Evolutionary conservation across 306 rosid genomes (phyloP).

Genomic region (Datisca glomerata): DNA sequence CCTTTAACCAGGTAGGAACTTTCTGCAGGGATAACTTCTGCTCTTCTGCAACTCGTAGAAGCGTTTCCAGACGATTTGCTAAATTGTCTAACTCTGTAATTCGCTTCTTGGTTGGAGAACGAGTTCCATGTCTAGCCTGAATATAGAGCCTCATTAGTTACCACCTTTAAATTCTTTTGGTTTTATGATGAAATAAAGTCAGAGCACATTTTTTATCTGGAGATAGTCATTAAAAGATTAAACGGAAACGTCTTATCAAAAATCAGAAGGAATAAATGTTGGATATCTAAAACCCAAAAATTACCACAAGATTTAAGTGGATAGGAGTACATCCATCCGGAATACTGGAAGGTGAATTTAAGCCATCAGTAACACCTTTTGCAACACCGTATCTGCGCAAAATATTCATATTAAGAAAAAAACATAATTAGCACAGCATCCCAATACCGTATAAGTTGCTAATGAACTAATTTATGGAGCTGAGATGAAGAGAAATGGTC

Average conservation of each 20-base stretch:
- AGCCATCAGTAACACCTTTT: conserved; percentile 27
- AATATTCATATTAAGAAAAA: conserved; percentile 8
- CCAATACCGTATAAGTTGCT: no score
- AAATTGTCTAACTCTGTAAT: conserved; percentile 45
- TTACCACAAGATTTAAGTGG: conserved; percentile 92
- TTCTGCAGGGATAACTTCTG: conserved; percentile 30
- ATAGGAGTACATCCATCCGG: conserved; percentile 67
- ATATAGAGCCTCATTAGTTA: conserved; percentile 10
- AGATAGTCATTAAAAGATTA: no score
- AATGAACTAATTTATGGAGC: no score
- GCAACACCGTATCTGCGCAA: conserved; percentile 52
- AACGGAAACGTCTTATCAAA: no score
- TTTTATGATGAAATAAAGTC: neutral
- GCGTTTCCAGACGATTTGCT: conserved; percentile 33
- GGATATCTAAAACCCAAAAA: conserved; percentile 4
- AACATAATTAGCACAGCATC: no score
- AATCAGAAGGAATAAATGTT: neutral
- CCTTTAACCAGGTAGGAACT: conserved; percentile 61
- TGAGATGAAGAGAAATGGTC: no score
- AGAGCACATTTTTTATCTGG: no score
- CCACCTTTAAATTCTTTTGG: neutral
- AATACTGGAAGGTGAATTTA: conserved; percentile 34
- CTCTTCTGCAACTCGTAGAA: conserved; percentile 41
- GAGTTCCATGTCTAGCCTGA: conserved; percentile 97
- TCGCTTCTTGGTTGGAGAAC: conserved; percentile 78